phyloP scores from a whole-genome alignment of 2,329 filamentous ascomycete genomes.

The Chaetomium globosum region DNA sequence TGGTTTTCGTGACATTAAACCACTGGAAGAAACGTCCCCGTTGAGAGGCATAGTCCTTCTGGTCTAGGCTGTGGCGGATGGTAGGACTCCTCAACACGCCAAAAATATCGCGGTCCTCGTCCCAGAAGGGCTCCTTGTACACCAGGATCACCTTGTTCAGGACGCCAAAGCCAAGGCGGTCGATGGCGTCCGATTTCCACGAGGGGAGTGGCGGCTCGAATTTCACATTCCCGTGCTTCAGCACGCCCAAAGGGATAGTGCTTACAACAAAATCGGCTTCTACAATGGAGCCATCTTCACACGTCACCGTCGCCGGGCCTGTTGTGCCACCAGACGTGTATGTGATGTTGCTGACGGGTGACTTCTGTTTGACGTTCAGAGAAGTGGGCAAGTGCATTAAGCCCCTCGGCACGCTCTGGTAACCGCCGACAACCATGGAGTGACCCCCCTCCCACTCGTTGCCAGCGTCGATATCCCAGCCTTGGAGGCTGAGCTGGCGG shows the following conservation, averaged over 20 bases:
- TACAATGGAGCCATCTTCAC: constrained; percentile 73
- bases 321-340: constrained; percentile 57
- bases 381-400: constrained; percentile 75
- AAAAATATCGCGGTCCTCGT: constrained; percentile 86
- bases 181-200: constrained; percentile 81
- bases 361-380: constrained; percentile 75
- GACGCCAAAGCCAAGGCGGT: constrained; percentile 85
- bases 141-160: constrained; percentile 95
- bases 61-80: constrained; percentile 69
- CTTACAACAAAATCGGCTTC: constrained; percentile 90
- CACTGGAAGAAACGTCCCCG: constrained; percentile 96
- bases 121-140: constrained; percentile 90
- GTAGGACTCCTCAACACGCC: constrained; percentile 79
- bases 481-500: constrained; percentile 79
- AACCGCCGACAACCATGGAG: constrained; percentile 89
- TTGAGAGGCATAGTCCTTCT: constrained; percentile 75
- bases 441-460: constrained; percentile 97
- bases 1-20: constrained; percentile 92
- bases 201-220: constrained; percentile 89
- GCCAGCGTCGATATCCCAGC: constrained; percentile 96
- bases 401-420: constrained; percentile 88
- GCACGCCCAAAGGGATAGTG: constrained; percentile 84
- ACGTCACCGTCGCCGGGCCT: constrained; percentile 65
- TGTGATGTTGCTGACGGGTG: constrained; percentile 70
- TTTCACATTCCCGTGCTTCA: constrained; percentile 79